These are phyloP conservation scores for Dactylellina drechsleri DNA, from an alignment of 2,329 filamentous ascomycete genomes.

Conservation along the genomic window DNA sequence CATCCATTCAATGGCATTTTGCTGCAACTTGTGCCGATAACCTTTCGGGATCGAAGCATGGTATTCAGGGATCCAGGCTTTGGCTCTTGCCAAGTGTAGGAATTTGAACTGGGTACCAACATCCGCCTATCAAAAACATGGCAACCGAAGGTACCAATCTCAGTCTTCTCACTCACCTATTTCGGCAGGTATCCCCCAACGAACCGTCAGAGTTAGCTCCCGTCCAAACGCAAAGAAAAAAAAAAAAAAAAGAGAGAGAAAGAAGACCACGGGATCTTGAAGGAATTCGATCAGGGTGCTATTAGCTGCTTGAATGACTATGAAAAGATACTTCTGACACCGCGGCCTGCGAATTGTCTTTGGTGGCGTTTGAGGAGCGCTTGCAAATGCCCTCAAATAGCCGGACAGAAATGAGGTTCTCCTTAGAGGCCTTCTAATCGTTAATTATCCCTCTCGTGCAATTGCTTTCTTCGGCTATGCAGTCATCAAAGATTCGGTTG, in stretches of 20 bases:
- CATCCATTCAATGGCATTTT: constrained; percentile 4
- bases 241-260: background rate
- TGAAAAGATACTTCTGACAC: constrained; percentile 52
- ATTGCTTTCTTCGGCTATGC: constrained; percentile 39
- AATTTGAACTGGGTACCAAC: constrained; percentile 36
- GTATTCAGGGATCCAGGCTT: constrained; percentile 39
- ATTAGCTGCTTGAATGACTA: constrained; percentile 30
- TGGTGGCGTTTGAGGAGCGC: constrained; percentile 44
- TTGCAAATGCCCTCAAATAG: constrained; percentile 36
- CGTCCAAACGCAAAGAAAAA: background rate
- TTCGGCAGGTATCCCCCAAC: constrained; percentile 43
- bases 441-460: constrained; percentile 34
- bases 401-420: constrained; percentile 42
- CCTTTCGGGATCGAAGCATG: constrained; percentile 32
- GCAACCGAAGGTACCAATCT: constrained; percentile 46
- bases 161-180: constrained; percentile 49
- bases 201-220: background rate
- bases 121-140: constrained; percentile 40
- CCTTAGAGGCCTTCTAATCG: constrained; percentile 40
- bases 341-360: constrained; percentile 37
- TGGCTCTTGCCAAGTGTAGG: constrained; percentile 32
- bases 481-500: constrained; percentile 23
- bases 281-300: constrained; percentile 26
- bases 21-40: constrained; percentile 45
- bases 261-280: constrained; percentile 21